These are phyloP conservation scores for Penicillium sp. DNA, from an alignment of 2,329 filamentous ascomycete genomes.

Conservation along the genomic window DNA sequence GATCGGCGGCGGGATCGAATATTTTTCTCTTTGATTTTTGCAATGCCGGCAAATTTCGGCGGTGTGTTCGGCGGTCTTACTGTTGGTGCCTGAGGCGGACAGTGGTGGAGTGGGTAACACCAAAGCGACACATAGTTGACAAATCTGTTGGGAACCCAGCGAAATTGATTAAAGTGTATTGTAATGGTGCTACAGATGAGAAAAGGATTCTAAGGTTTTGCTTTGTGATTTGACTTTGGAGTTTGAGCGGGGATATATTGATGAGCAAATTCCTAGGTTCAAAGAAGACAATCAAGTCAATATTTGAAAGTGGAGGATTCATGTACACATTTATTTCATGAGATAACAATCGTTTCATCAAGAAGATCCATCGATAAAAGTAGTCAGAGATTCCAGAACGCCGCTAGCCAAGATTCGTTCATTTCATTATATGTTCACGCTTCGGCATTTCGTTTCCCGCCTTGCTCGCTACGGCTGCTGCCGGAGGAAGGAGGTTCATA, in stretches of 20 bases:
- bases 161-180: not conserved
- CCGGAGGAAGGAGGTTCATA: conserved; percentile 25
- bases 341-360: not conserved
- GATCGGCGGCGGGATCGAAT: conserved; percentile 24
- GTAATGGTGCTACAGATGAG: no score
- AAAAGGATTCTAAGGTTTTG: no score
- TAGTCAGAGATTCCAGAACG: not conserved
- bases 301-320: not conserved
- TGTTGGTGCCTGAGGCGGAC: not conserved
- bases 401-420: not conserved
- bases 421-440: not conserved
- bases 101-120: not conserved
- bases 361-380: not conserved
- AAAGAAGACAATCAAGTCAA: not conserved
- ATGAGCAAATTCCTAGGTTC: not conserved
- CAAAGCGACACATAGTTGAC: not conserved
- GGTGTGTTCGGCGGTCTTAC: conserved; percentile 27
- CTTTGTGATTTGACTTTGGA: not conserved
- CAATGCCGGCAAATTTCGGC: conserved; percentile 28
- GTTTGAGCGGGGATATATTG: not conserved
- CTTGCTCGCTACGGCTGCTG: conserved; percentile 20
- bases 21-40: conserved; percentile 35
- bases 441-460: conserved; percentile 8
- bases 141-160: not conserved
- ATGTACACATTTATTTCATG: conserved; percentile 9